Evolutionary conservation across 495 filamentous ascomycete genomes (phyloP).

Genomic region (Glutinoglossum americanum): DNA sequence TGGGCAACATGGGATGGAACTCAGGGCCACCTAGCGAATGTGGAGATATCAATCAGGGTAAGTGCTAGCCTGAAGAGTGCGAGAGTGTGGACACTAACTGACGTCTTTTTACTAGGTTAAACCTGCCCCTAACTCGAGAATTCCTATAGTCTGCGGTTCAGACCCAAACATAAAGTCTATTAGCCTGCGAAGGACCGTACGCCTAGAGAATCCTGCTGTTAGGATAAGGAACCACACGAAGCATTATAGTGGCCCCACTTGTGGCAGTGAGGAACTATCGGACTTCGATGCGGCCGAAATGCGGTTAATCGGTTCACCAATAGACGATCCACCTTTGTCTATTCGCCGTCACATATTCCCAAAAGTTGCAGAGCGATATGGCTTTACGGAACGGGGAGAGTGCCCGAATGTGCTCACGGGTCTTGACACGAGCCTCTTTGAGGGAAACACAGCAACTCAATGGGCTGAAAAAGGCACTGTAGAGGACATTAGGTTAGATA

Average conservation of each 20-base stretch:
- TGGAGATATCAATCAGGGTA: neutral
- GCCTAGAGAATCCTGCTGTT: neutral
- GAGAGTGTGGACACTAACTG: neutral
- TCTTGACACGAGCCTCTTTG: neutral
- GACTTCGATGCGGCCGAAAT: neutral
- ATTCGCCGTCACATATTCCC: neutral
- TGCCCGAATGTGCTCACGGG: neutral
- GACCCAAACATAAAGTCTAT: neutral
- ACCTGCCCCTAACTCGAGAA: neutral
- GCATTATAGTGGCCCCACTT: neutral
- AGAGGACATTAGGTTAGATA: neutral
- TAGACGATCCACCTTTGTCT: neutral
- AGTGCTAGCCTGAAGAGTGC: neutral
- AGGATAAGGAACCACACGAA: neutral
- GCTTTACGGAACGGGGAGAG: neutral
- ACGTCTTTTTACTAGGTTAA: neutral
- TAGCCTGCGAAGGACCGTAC: neutral
- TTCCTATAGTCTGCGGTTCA: neutral
- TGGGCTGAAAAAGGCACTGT: no score
- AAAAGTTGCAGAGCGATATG: neutral
- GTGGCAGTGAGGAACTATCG: neutral
- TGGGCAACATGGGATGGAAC: neutral
- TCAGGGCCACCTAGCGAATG: neutral
- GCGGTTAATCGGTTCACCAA: neutral
- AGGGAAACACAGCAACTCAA: neutral